Percentiles rank a stretch among this genome's conserved stretches.
These are phyloP conservation scores for Scheffersomyces stambukii DNA, from an alignment of 1,139 yeast species.

Conservation along the genomic window DNA sequence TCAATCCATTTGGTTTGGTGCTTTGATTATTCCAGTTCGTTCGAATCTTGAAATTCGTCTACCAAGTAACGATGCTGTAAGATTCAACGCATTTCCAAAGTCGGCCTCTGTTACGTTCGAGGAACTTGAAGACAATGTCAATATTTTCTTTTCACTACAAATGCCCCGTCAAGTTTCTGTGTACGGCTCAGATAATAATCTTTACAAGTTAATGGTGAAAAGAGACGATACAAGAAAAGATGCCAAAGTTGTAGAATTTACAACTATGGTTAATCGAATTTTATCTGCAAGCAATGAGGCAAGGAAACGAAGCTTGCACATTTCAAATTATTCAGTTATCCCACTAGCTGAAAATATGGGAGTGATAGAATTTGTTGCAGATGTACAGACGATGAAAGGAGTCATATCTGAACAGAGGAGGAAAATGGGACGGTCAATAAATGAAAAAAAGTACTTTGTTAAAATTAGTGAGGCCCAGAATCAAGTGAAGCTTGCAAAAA, in stretches of 20 bases:
- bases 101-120: constrained; percentile 50
- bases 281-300: constrained; percentile 67
- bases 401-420: constrained; percentile 48
- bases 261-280: constrained; percentile 78
- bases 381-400: constrained; percentile 75
- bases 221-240: constrained; percentile 94
- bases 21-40: constrained; percentile 78
- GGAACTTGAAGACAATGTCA: constrained; percentile 59
- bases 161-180: constrained; percentile 78
- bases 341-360: constrained; percentile 88
- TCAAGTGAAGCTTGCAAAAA: too few relatives aligned
- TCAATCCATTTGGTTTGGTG: constrained; percentile 49
- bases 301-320: constrained; percentile 62
- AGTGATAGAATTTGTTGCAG: constrained; percentile 87
- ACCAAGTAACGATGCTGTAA: constrained; percentile 47
- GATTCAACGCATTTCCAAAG: constrained; percentile 52
- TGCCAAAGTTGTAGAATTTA: constrained; percentile 90
- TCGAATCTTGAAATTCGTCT: constrained; percentile 65
- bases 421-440: constrained; percentile 29
- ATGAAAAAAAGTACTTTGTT: constrained; percentile 31
- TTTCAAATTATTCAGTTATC: constrained; percentile 82
- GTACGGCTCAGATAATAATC: constrained; percentile 71
- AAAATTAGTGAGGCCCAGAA: constrained; percentile 40
- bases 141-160: constrained; percentile 76
- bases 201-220: constrained; percentile 76